These are phyloP conservation scores for Pittosporum tobira DNA, from an alignment of 129 eudicot genomes.

Conservation along the genomic window DNA sequence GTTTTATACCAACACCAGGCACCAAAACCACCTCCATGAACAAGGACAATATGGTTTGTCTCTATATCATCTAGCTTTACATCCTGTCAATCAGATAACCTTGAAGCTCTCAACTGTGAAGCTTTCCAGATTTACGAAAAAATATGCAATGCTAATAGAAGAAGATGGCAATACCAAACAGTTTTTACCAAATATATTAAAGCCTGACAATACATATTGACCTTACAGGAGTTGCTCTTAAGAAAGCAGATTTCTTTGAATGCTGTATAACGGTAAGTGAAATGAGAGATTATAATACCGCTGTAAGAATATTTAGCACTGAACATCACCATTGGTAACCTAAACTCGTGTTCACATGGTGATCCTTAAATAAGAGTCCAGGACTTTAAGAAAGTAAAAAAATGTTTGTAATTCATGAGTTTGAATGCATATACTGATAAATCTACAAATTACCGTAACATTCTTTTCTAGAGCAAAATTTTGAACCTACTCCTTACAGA, in stretches of 20 bases:
- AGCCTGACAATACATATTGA: no score
- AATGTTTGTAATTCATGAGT: background rate
- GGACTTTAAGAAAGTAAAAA: background rate
- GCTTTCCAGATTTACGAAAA: background rate
- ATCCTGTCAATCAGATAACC: conserved; percentile 35
- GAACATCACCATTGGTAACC: background rate
- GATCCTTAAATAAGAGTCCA: no score
- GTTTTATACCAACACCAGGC: conserved; percentile 99
- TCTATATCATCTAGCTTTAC: conserved; percentile 58
- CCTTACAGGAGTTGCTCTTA: no score
- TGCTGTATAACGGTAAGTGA: no score
- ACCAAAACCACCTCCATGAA: conserved; percentile 99
- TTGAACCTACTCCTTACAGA: no score
- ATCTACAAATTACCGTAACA: no score
- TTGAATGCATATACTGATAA: no score
- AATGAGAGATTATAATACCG: no score
- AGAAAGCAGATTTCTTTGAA: no score
- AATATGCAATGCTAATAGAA: background rate
- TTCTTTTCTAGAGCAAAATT: no score
- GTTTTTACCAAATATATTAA: no score
- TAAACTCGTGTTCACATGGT: background rate
- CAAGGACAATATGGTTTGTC: conserved; percentile 75
- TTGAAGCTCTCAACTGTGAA: background rate
- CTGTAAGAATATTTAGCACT: no score
- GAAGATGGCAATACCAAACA: background rate